A percentile compares a stretch with the other conserved stretches of the same genome.
phyloP scores from a whole-genome alignment of 164 flowering plant genomes.

The Umbilicus rupestris region DNA sequence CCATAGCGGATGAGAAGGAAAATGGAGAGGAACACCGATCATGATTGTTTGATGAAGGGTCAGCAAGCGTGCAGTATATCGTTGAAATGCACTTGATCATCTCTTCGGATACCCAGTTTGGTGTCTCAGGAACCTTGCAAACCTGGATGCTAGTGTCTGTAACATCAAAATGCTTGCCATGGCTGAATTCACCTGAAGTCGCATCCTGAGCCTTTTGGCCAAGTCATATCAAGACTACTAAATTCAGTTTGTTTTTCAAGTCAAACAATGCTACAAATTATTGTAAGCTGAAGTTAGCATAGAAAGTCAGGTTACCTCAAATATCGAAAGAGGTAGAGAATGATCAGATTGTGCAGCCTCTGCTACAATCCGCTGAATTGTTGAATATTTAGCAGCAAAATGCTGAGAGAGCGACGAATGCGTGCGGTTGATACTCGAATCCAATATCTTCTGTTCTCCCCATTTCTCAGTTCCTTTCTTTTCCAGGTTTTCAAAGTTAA shows the following conservation, averaged over 20 bases:
- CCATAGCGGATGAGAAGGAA: constrained; percentile 24
- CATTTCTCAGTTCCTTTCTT: constrained; percentile 11
- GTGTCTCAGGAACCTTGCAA: constrained; percentile 48
- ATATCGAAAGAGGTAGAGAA: constrained; percentile 50
- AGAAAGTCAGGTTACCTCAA: constrained; percentile 32
- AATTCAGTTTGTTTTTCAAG: neutral
- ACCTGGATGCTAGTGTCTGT: constrained; percentile 15
- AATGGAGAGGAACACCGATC: constrained; percentile 22
- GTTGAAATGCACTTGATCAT: constrained; percentile 68
- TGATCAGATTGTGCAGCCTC: constrained; percentile 35
- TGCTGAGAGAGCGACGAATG: constrained; percentile 45
- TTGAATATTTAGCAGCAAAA: constrained; percentile 18
- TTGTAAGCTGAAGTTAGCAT: neutral
- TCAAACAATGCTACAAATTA: neutral
- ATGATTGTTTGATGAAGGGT: constrained; percentile 29
- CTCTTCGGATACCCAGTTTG: constrained; percentile 73
- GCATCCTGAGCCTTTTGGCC: constrained; percentile 25
- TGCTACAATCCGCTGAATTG: constrained; percentile 17
- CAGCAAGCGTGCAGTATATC: constrained; percentile 71
- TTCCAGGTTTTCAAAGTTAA: neutral
- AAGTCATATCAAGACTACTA: neutral
- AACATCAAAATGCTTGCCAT: constrained; percentile 66
- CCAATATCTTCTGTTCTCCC: constrained; percentile 19
- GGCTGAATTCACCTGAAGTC: constrained; percentile 29
- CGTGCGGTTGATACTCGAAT: constrained; percentile 32